phyloP scores from a whole-genome alignment of 495 filamentous ascomycete genomes.

The Aspergillus biplanus region DNA sequence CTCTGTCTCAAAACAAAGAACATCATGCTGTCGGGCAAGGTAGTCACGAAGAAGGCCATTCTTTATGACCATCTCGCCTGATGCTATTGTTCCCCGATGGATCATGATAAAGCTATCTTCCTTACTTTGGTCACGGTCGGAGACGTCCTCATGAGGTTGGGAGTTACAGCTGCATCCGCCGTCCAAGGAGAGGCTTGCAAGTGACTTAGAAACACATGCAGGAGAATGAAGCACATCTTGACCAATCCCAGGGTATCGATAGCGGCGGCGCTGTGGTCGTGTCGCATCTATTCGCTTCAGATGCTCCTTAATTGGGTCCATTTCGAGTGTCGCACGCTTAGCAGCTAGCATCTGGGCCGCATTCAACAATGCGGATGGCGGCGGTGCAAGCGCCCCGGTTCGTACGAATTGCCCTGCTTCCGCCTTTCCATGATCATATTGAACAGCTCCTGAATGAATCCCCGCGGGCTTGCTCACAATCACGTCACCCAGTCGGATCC shows the following conservation, averaged over 20 bases:
- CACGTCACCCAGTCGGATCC: slow-evolving; percentile 39
- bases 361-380: slow-evolving; percentile 31
- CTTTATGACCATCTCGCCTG: no score
- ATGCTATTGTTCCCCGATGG: no score
- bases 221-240: no score
- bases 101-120: no score
- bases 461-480: slow-evolving; percentile 34
- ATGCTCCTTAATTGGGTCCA: not conserved
- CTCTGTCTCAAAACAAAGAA: no score
- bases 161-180: no score
- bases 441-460: slow-evolving; percentile 29
- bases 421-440: slow-evolving; percentile 44
- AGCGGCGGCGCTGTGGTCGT: not conserved
- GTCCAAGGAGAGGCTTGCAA: no score
- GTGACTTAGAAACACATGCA: no score
- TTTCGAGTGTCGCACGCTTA: not conserved
- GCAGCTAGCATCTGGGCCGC: slow-evolving; percentile 6
- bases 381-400: slow-evolving; percentile 40
- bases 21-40: no score
- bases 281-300: not conserved
- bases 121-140: no score
- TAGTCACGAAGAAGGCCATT: no score
- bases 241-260: not conserved
- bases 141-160: no score
- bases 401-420: slow-evolving; percentile 30